Base-by-base conservation (phyloP, 306 rosid genomes). In the Gynostemma pentaphyllum region DNA sequence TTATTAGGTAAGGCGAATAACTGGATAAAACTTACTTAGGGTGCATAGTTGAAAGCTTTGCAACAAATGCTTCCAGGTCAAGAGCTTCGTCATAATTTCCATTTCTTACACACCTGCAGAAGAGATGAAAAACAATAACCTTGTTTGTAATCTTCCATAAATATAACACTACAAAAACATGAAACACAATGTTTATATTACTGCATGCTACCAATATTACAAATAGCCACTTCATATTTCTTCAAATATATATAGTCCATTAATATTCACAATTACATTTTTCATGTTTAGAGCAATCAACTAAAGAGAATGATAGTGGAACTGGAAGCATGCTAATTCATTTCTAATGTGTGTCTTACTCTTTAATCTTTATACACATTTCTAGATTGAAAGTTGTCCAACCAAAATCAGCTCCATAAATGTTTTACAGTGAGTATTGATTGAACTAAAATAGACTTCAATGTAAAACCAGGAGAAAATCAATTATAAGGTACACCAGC, bases 11-110 rank as follows among this genome's bases (percentile, higher is more conserved):
- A 53, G 42, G 61, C 45, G 67, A 68, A 59, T 34, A 66, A 54
- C 26, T 60, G 27, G 45, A 18, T 37, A 26, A 50, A 67, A 65
- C 84, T 87, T 75, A 84, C 94, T 87, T 90, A 51, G 99, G 96
- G 77, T 88, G 96, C 99, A 92, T 88, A 3, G 96, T 81, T 60
- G 96, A 88, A 68, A 92, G 90, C 75, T 92, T 92, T 71, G 79
- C 70, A 66, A 92, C 99, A 81, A 70, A 88, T 53, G 99, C 95
- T 81, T 92, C 99, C 76, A 92, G 72, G 78, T 86, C 99, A 27
- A 92, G 87, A 77, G 96, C 99, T 78, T 92, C 99, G 66, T 92
- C 99, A 29, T 80, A 92, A 78, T 92, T 92, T 74, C 96, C 99
- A 82, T 92, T 92, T 72, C 95, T 77, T 64, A 92, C 95, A 75